Base-by-base conservation (phyloP, 2,329 filamentous ascomycete species). In the Incumbomyces lentus region DNA sequence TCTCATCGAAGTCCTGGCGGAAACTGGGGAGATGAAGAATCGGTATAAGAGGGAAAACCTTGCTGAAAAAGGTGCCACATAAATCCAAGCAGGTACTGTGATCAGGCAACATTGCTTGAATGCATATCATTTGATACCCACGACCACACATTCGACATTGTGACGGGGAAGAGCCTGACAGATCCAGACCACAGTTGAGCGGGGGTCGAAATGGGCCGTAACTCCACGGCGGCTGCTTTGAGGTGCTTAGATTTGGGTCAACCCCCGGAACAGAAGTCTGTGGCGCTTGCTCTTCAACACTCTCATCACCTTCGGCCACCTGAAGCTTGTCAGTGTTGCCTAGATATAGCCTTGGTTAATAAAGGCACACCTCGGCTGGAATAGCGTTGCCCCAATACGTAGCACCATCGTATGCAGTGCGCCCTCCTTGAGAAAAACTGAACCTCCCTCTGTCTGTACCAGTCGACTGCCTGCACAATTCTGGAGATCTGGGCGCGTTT, bases 311-410 rank as follows among this genome's bases (percentile, higher is more conserved):
- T 36, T 41, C 16, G 33, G 16, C 22, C 22, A 35, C 33, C 16
- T n/a, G 11, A n/a, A 14, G 33, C 5, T 14, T 6, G 26, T 49
- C 36, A 16, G 41, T 16, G 22, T 49, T 26, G 17, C 33, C 14
- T 42, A 51, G 19, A 34, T 2, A n/a, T n/a, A 34, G 12, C 26
- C 22, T 30, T 7, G 30, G 29, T n/a, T 3, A 5, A 8, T 12
- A 19, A 31, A 12, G 31, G 18, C 13, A 37, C 16, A 53, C 51
- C 47, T 53, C 51, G 4, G 29, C 31, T 37, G 49, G 50, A 8
- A 54, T 52, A n/a, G 47, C 29, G 37, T 54, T 54, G n/a, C 46
- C 51, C 51, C 51, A 53, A 18, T 42, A 51, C 2, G 51, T 53
- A 14, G 49, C 51, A 14, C 51, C 51, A 12, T 40, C 22, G 32